A percentile compares a stretch with the other conserved stretches of the same genome.
These are phyloP conservation scores for Microbotryum silenes-acaulis DNA, from an alignment of 1,284 basidiomycete genomes.

Conservation along the genomic window DNA sequence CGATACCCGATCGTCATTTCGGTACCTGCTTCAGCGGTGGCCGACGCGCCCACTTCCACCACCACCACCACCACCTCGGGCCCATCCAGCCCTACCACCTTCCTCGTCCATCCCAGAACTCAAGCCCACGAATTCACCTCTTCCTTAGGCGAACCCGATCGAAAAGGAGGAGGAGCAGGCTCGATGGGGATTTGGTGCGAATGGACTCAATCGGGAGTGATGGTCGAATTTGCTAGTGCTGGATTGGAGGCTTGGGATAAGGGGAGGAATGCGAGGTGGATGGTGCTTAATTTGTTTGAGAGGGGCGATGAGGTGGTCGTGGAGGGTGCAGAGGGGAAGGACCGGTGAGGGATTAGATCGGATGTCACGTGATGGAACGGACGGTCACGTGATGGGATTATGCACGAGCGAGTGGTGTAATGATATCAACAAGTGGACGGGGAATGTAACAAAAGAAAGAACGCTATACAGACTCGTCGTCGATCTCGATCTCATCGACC, in stretches of 20 bases:
- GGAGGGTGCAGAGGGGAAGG: conserved; percentile 11
- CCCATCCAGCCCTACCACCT: conserved; percentile 40
- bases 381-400: no score
- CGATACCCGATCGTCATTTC: conserved; percentile 52
- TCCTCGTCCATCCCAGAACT: conserved; percentile 50
- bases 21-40: conserved; percentile 44
- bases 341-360: not conserved
- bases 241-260: conserved; percentile 76
- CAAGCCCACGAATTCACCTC: conserved; percentile 68
- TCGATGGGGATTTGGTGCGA: conserved; percentile 82
- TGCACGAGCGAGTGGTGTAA: no score
- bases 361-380: no score
- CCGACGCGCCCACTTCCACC: conserved; percentile 2
- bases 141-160: conserved; percentile 66
- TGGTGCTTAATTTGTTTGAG: conserved; percentile 58
- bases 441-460: no score
- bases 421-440: no score
- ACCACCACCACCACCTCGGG: conserved; percentile 38
- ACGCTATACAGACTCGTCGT: no score
- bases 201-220: conserved; percentile 68
- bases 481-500: no score
- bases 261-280: conserved; percentile 70
- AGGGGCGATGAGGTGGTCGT: conserved; percentile 1
- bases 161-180: conserved; percentile 76
- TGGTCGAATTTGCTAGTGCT: conserved; percentile 74